Base-by-base conservation (phyloP, 805 yeast species). In the Barnettozyma sucrosica region DNA sequence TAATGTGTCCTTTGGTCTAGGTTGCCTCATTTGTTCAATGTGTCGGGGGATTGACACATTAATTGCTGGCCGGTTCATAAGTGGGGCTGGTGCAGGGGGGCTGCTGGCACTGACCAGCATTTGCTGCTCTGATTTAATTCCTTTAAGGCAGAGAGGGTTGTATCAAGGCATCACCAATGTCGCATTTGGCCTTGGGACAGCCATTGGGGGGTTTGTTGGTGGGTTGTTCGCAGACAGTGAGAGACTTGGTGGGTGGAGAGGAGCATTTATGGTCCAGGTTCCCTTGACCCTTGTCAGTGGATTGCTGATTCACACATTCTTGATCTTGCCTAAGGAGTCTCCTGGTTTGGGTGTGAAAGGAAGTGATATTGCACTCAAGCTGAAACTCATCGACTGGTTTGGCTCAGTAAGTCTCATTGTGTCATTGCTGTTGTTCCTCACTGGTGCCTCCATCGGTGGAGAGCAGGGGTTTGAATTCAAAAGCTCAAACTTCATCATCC, bases 81-180 rank as follows among this genome's bases (percentile, higher is more conserved):
- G 50, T 40, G 97, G 97, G 13, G 75, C 85, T 45, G 97, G 97
- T 11, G 97, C 96, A 16, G 93, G 96, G 8, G 97, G 97, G 0
- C 72, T 89, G 58, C 79, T 86, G 11, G 71, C 89, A 0, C 67
- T 88, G 55, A 75, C 86, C 7, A 79, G 92, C 2, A 85, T 89
- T 47, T 76, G 92, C 1, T 74, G 85, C 55, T 79, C 87, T 16
- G 97, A 89, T 64, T 67, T 89, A 43, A 82, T 89, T 10, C 85
- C 95, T 0, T 70, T 84, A 51, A 72, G 93, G 47, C 79, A 83
- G 37, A 72, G 97, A 49, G 96, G 95, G 2, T 64, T 86, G 26
- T 87, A 79, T 63, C 97, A 89, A 61, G 97, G 97, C 0, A 62
- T 85, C 44, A 85, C 85, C 32, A 89, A 89, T 62, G 70, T 89